Evolutionary conservation across 2,329 filamentous ascomycete genomes (phyloP).

Genomic region (Alternaria sp.): DNA sequence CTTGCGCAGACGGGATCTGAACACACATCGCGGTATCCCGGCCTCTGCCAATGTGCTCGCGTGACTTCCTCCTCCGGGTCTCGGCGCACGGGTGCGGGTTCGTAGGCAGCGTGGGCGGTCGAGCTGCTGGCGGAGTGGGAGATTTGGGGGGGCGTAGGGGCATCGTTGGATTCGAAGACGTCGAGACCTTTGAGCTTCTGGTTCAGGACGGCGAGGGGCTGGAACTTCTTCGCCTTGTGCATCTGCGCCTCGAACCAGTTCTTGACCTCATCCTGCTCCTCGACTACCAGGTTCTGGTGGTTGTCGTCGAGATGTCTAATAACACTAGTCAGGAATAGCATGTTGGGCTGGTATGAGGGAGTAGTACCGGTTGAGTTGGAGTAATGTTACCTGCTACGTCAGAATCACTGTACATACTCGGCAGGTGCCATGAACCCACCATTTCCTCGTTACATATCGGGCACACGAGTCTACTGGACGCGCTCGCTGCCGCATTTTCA

Average conservation of each 20-base stretch:
- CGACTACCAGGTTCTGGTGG: constrained; percentile 87
- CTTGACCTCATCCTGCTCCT: constrained; percentile 92
- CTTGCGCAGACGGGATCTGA: constrained; percentile 83
- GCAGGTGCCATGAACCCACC: constrained; percentile 62
- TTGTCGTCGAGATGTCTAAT: constrained; percentile 81
- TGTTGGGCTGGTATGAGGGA: constrained; percentile 11
- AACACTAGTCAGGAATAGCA: constrained; percentile 23
- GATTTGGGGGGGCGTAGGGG: constrained; percentile 55
- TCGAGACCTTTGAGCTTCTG: constrained; percentile 93
- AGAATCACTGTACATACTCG: constrained; percentile 30
- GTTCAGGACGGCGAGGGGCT: constrained; percentile 88
- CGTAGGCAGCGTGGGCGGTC: constrained; percentile 40
- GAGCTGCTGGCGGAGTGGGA: constrained; percentile 45
- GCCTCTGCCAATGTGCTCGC: constrained; percentile 86
- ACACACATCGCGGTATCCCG: constrained; percentile 78
- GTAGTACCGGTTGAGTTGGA: constrained; percentile 77
- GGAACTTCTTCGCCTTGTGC: constrained; percentile 90
- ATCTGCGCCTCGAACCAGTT: constrained; percentile 98
- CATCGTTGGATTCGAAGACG: constrained; percentile 92
- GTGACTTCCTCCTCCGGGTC: constrained; percentile 94
- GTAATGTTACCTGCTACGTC: constrained; percentile 75
- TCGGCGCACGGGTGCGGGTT: constrained; percentile 48
- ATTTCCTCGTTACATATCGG: constrained; percentile 99
- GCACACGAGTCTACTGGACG: constrained; percentile 78
- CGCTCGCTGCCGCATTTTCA: constrained; percentile 64